Percentiles rank a stretch among this genome's conserved stretches.
Conservation (phyloP, 2,329 filamentous ascomycete species). For the Hypoxylon sp. region DNA sequence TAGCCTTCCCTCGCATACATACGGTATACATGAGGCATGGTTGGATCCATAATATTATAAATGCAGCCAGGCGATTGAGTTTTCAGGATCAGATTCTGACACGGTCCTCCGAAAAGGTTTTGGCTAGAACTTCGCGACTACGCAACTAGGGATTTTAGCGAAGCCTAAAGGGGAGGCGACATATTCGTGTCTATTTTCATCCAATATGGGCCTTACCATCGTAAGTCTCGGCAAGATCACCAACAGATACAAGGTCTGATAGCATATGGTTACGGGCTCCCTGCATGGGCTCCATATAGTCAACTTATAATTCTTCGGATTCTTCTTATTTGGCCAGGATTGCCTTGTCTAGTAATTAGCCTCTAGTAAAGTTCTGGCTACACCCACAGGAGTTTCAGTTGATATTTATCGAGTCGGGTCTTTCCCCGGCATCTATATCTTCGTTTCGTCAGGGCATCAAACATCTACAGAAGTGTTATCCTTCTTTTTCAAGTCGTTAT, state of each 20-base stretch:
- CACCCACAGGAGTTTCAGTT: neutral
- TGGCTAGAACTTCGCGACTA: slow-evolving; percentile 15
- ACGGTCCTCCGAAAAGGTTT: slow-evolving; percentile 37
- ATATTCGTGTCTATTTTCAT: slow-evolving; percentile 8
- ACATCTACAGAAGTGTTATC: slow-evolving; percentile 10
- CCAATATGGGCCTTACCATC: slow-evolving; percentile 6
- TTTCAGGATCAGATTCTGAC: slow-evolving; percentile 7
- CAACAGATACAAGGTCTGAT: neutral
- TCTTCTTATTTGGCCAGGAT: slow-evolving; percentile 4
- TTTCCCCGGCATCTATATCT: neutral
- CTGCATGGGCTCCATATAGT: slow-evolving; percentile 5
- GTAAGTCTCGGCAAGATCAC: slow-evolving; percentile 5
- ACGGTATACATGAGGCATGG: slow-evolving; percentile 14
- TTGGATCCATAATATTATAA: slow-evolving; percentile 6
- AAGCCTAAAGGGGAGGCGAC: slow-evolving; percentile 18
- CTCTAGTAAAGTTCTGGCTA: neutral
- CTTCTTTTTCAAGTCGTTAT: slow-evolving; percentile 54
- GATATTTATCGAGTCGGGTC: neutral
- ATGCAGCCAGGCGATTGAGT: slow-evolving; percentile 9
- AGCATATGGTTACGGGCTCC: neutral
- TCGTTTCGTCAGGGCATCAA: slow-evolving; percentile 16
- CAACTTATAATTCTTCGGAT: slow-evolving; percentile 2
- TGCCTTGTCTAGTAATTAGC: neutral
- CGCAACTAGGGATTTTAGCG: slow-evolving; percentile 2
- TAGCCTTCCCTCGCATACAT: slow-evolving; percentile 5